These are phyloP conservation scores for Colletotrichum lupini DNA, from an alignment of 2,329 filamentous ascomycete species.

Conservation along the genomic window DNA sequence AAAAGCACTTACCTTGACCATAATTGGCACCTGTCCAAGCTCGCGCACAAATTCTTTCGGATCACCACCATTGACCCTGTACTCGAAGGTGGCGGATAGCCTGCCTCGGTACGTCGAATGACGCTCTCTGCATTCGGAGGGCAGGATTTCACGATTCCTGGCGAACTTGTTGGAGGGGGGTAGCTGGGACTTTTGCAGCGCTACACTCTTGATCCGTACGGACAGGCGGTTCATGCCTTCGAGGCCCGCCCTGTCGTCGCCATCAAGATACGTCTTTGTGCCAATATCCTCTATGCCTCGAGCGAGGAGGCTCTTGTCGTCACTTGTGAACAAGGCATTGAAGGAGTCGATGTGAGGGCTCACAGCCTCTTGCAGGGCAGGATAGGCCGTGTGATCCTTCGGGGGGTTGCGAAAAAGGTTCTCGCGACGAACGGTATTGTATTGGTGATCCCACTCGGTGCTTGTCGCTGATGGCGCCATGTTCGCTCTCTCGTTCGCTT, in stretches of 20 bases:
- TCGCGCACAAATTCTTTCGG: conserved; percentile 86
- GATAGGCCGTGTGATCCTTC: conserved; percentile 87
- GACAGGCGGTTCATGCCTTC: conserved; percentile 78
- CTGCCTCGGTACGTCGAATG: conserved; percentile 92
- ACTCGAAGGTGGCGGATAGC: conserved; percentile 85
- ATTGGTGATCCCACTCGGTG: conserved; percentile 85
- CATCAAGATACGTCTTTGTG: conserved; percentile 87
- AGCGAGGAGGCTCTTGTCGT: conserved; percentile 73
- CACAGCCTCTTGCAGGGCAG: conserved; percentile 85
- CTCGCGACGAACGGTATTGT: conserved; percentile 86
- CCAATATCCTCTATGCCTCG: conserved; percentile 90
- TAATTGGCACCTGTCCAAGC: conserved; percentile 89
- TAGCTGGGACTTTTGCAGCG: conserved; percentile 83
- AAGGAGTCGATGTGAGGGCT: conserved; percentile 95
- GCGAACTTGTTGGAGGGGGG: conserved; percentile 87
- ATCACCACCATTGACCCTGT: conserved; percentile 86
- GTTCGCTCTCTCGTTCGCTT: conserved; percentile 37
- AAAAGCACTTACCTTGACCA: conserved; percentile 79
- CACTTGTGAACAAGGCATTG: conserved; percentile 84
- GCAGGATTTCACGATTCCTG: conserved; percentile 85
- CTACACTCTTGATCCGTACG: conserved; percentile 83
- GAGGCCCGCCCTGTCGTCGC: conserved; percentile 71
- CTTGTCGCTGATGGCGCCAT: conserved; percentile 70
- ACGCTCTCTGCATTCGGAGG: conserved; percentile 92
- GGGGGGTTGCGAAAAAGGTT: conserved; percentile 91